Evolutionary conservation across 2,329 filamentous ascomycete species (phyloP), one percentile per base, ranked within the genome.

Genomic region (Gnomoniopsis smithogilvyi): DNA sequence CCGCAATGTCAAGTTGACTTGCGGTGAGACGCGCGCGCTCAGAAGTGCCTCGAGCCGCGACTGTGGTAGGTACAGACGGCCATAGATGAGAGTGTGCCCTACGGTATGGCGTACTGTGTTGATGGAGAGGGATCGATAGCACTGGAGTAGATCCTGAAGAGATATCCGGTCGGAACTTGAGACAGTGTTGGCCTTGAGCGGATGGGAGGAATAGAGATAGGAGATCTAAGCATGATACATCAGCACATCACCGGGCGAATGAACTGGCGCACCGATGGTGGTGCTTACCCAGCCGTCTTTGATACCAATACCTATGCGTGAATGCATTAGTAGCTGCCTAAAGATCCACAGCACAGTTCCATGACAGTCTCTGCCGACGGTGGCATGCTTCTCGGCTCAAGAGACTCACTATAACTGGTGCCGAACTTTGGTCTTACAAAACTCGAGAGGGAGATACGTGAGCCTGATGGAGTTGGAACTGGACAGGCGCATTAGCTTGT

Each of bases 351-450:
- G 26, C 4, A n/a, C n/a, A 30, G 26, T 4, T 30, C 8, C 26
- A 30, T 30, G 4, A 30, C 26, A 30, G 26, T 8, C 26, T 30
- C 8, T 30, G 4, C 26, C 26, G 26, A 30, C 4, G 26, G 8
- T 30, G 26, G 26, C 26, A 30, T 8, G 26, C 26, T 8, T 30
- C 26, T 30, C 26, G 26, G 26, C 26, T 30, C 26, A 8, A 30
- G 8, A 8, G 8, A 30, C 26, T 30, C 8, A 30, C 89, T 96
- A 74, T 99, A 99, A 41, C 92, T 94, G 17, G 93, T 96, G 24
- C 93, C 94, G 68, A 98, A 97, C 73, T 96, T 92, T 10, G 92
- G 89, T 19, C 93, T 93, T 8, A 93, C 91, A 33, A 99, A 87
- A 8, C 95, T 96, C 8, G 94, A 96, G 59, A 98, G 84, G 59